Base-by-base conservation (phyloP, 495 filamentous ascomycete genomes). In the Penicillium paradoxum region DNA sequence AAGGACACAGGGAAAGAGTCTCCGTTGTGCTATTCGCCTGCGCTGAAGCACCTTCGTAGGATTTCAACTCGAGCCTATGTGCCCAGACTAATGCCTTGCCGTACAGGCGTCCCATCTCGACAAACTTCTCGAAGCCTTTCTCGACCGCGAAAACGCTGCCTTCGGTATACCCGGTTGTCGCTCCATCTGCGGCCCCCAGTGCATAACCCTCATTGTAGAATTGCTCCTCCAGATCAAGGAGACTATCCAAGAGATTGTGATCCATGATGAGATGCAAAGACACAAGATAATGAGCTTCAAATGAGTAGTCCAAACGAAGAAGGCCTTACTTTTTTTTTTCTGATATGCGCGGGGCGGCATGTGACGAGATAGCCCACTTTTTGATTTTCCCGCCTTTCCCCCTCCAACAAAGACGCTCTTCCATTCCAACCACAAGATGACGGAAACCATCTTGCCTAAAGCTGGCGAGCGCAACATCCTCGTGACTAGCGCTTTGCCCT, bases 91-190 rank as follows among this genome's bases (percentile, higher is more conserved):
- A 68, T 3, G 87, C 83, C 62, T 82, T 84, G n/a, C 93, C 91
- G 59, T 91, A 87, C 18, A 99, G 64, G 49, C 76, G 76, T 1
- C 93, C 95, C 60, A 90, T 79, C 51, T 88, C 84, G 13, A 83
- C 57, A 59, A 89, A 96, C 70, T 95, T 97, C 62, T 93, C 88
- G 53, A 92, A 97, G 1, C 91, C 93, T 58, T 93, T 95, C 62
- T 95, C 87, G 3, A 97, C 79, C 0, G 92, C 93, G 64, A 97
- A 89, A 11, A 88, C 76, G 32, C 88, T 87, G 34, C 95, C 95
- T 79, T 99, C 93, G 41, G 86, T 81, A 25, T 83, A 84, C 10
- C 95, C 93, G 13, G 89, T 83, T 58, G 79, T 75, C n/a, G 81
- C 75, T 22, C 93, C 93, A 67, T 96, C 95, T 37, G 74, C 73